A percentile compares a stretch with the other conserved stretches of the same genome.
phyloP scores from a whole-genome alignment of 129 eudicot species.

The Helianthus annuus region DNA sequence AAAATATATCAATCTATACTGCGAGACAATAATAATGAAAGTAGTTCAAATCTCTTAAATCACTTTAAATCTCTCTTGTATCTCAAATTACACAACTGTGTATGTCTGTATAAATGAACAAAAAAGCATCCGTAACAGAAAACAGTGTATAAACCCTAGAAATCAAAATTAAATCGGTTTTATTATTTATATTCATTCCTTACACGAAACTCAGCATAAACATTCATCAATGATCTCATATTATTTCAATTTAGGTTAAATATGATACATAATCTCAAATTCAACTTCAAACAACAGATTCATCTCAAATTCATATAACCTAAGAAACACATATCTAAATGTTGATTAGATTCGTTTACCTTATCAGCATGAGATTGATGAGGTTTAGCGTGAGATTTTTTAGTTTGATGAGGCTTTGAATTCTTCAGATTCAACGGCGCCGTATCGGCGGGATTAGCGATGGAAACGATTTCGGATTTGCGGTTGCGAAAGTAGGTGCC shows the following conservation, averaged over 20 bases:
- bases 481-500: conserved; percentile 65
- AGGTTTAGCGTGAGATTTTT: conserved; percentile 65
- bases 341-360: conserved; percentile 34
- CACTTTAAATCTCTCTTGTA: conserved; percentile 5
- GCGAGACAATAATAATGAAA: neutral
- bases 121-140: neutral
- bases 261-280: neutral
- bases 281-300: conserved; percentile 19
- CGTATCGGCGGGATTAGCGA: conserved; percentile 44
- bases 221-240: conserved; percentile 21
- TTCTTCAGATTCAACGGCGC: conserved; percentile 40
- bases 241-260: conserved; percentile 23
- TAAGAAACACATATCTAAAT: conserved; percentile 5
- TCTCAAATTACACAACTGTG: conserved; percentile 1
- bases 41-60: neutral
- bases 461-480: conserved; percentile 65
- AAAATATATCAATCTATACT: neutral
- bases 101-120: neutral
- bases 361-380: conserved; percentile 82
- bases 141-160: conserved; percentile 23
- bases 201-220: conserved; percentile 7
- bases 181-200: neutral
- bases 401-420: conserved; percentile 44
- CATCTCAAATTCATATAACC: conserved; percentile 11
- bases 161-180: neutral